Percentiles rank a stretch among this genome's conserved stretches.
phyloP scores from a whole-genome alignment of 305 asterid genomes.

The Nicotiana rustica region DNA sequence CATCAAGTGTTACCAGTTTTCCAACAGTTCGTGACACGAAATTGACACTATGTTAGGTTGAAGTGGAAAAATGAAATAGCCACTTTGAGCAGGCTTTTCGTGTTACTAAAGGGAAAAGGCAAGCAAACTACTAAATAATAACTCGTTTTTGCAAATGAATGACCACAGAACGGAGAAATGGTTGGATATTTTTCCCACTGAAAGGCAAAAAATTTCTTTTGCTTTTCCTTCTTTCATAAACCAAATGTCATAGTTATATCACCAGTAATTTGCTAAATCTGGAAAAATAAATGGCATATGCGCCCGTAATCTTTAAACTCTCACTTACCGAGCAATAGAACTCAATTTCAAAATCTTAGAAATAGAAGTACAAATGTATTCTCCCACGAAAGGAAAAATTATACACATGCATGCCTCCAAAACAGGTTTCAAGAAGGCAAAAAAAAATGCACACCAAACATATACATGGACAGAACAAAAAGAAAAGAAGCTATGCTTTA shows the following conservation, averaged over 20 bases:
- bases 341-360: background rate
- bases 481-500: background rate
- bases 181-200: background rate
- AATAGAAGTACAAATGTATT: background rate
- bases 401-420: background rate
- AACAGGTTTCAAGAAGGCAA: background rate
- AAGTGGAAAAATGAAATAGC: background rate
- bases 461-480: constrained; percentile 2
- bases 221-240: background rate
- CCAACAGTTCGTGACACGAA: background rate
- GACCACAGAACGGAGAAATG: too few relatives aligned
- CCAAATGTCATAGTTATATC: background rate
- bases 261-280: too few relatives aligned
- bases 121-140: background rate
- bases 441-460: constrained; percentile 2
- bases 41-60: background rate
- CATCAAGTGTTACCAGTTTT: background rate
- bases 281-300: too few relatives aligned
- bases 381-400: background rate
- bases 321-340: background rate
- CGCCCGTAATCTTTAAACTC: background rate
- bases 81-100: background rate
- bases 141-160: background rate
- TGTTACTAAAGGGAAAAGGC: background rate
- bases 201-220: background rate